Evolutionary conservation across 2,329 filamentous ascomycete genomes (phyloP), one percentile per base, ranked within the genome.

Genomic region (Exophiala sp.): DNA sequence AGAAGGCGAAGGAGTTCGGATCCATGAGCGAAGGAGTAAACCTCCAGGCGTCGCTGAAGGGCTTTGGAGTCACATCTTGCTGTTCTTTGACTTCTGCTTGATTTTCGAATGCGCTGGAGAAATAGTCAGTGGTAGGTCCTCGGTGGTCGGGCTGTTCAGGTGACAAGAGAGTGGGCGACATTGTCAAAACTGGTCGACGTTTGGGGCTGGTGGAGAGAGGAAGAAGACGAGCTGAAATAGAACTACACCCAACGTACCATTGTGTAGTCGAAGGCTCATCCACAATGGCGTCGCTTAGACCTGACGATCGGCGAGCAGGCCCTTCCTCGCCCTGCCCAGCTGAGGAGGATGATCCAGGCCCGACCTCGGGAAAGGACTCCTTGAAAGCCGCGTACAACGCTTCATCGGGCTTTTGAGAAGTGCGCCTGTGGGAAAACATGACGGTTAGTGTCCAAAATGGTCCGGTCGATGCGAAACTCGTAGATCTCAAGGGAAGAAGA

Each of bases 21-120:
- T 97, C 91, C 64, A 97, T 78, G 50, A 95, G 74, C 18, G 89
- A 93, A 2, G 90, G 88, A 2, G 90, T 95, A 63, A 95, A 89
- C 58, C 86, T 80, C 83, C 90, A 93, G 60, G 79, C 82, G 60
- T 96, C 89, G 62, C 85, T 82, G 35, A 85, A 79, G 14, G 83
- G 85, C 65, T 86, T 81, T 3, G 88, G 88, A 2, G 88, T 95
- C 16, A 86, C 85, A 63, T 95, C 88, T 63, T 86, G 80, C 68
- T 86, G 80, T 68, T 93, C 86, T 66, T 87, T 88, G 57, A 80
- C 68, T 50, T 74, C 71, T 30, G 76, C 69, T 37, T 69, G 66
- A 42, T 73, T 71, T 55, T 68, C 68, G 58, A 68, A 71, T 39
- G 69, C 65, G 58, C 73, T 77, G 62, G 52, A 43, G 39, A 52